Evolutionary conservation across 306 rosid species (phyloP), one percentile per base, ranked within the genome.

Genomic region (Malus sylvestris): DNA sequence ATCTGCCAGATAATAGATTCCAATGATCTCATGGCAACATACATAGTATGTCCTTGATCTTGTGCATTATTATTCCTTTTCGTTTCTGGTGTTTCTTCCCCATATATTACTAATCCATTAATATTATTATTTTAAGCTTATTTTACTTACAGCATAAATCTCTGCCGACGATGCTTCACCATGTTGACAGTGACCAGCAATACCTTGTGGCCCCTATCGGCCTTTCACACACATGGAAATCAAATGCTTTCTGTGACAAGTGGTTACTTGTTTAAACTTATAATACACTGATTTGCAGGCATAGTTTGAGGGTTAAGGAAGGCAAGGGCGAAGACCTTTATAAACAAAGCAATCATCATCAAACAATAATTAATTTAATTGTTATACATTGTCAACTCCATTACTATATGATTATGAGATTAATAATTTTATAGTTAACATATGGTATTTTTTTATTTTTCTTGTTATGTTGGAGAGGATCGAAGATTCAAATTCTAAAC

Each of bases 221-320:
- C 78, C 82, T 76, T 52, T 16, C 57, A 52, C 57, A 52, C 83
- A 78, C 87, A 84, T 84, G 83, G 70, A 79, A 83, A 35, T 35
- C 40, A 35, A 35, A 49, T 83, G 85, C 67, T 67, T 81, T 65
- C 66, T 78, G n/a, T n/a, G n/a, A n/a, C n/a, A n/a, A n/a, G n/a
- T n/a, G 71, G 44, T 67, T 77, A 65, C 62, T 35, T 27, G 38
- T 46, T 49, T 4, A 13, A 4, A 46, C n/a, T 46, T 71, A 76
- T 61, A 71, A 83, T 60, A 82, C 77, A 58, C 88, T 75, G 67
- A 81, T 85, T 83, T 81, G 68, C 6, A 81, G 88, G 81, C 97
- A 85, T 83, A 68, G 83, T 84, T 87, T 84, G 69, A 78, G 92
- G 90, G 72, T 71, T 79, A 89, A 86, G 91, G 77, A 80, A 87